Evolutionary conservation across 2,329 filamentous ascomycete species (phyloP), one percentile per base, ranked within the genome.

Genomic region (Microdochium nivale): DNA sequence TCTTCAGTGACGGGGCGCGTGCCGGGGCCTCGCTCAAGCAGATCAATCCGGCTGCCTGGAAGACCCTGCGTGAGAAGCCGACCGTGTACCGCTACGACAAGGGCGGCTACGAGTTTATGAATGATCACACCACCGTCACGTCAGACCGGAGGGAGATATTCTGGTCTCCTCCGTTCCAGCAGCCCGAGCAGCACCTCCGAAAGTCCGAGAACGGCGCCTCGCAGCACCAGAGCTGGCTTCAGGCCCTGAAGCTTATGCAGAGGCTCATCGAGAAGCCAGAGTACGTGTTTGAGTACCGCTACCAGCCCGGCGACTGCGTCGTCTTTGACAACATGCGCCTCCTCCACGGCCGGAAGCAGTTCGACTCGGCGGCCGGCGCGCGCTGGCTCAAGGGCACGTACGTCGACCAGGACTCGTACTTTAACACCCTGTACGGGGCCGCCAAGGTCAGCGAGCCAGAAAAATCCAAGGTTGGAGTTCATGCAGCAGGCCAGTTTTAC

Each of bases 321-420:
- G 77, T 99, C n/a, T 97, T 99, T 64, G 86, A 95, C 65, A 97
- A 97, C 64, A 71, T 83, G 53, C 78, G 92, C 19, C 76, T 95
- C n/a, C 68, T 95, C 63, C 94, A 97, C 71, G 92, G 90, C 0
- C 76, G 94, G 3, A 78, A 75, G 16, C 80, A 83, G 27, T 97
- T 97, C 67, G 83, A 92, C 63, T 69, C 75, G 0, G 70, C 70
- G 0, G 75, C 77, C 7, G 88, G 88, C 1, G 78, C 83, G 55
- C 76, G 92, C 50, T 95, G 89, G 88, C 69, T 97, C 51, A 87
- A 88, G 59, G 94, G 94, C 3, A 80, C 88, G 0, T 99, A 97
- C 68, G 76, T 96, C 55, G 60, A 67, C 3, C 66, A 75, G 51
- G 73, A 73, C 53, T 74, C 58, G n/a, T 62, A 49, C 35, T n/a